Percentiles rank a stretch among this genome's conserved stretches.
Evolutionary conservation across 768 basidiomycete species (phyloP).

Genomic region (Mycena albidolilacea): DNA sequence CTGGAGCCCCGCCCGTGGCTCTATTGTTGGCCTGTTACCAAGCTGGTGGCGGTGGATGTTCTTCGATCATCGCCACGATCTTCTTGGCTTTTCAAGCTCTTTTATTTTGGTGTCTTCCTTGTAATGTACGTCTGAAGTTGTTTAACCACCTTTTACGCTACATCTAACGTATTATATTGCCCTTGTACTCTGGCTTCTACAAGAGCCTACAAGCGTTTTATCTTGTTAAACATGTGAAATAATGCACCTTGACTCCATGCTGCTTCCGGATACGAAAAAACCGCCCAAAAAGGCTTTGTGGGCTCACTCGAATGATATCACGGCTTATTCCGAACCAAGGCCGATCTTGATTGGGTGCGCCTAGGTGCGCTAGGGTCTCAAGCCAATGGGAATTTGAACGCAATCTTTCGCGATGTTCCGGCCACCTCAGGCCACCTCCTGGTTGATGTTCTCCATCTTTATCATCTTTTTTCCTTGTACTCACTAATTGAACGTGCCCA

Average conservation of each 20-base stretch:
- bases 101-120: no score
- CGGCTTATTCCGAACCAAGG: neutral
- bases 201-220: neutral
- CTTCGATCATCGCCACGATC: no score
- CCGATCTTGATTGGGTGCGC: slow-evolving; percentile 17
- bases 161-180: neutral
- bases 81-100: neutral
- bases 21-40: neutral
- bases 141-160: no score
- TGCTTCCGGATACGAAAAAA: neutral
- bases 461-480: slow-evolving; percentile 25
- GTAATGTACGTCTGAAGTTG: no score
- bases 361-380: neutral
- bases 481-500: slow-evolving; percentile 26
- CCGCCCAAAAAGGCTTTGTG: slow-evolving; percentile 14
- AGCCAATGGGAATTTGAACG: neutral
- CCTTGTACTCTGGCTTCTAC: neutral
- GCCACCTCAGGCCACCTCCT: neutral
- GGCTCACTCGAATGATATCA: neutral
- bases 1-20: neutral
- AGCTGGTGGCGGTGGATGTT: neutral
- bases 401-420: slow-evolving; percentile 14
- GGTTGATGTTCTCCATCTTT: slow-evolving; percentile 8
- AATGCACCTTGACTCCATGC: neutral
- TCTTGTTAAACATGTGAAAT: no score